Conservation (phyloP, 305 asterid genomes). For the Solanum hybrid region DNA sequence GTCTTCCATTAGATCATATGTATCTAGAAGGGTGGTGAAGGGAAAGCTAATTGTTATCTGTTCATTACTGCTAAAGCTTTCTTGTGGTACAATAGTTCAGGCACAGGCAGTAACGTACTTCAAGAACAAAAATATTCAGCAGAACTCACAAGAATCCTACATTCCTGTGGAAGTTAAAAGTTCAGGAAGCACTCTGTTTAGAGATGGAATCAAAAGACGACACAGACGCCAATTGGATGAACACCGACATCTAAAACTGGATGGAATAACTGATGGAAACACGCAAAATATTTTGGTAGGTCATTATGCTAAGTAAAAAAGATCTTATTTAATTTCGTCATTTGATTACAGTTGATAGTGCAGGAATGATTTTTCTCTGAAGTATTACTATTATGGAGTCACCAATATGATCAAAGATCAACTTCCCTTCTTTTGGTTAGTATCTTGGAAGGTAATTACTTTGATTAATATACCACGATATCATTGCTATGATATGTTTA, state of each 20-base stretch:
- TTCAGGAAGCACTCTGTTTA: conserved; percentile 52
- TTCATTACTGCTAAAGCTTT: conserved; percentile 18
- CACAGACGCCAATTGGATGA: conserved; percentile 44
- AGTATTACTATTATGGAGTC: neutral
- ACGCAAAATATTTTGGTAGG: conserved; percentile 10
- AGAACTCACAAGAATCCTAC: conserved; percentile 15
- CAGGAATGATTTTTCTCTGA: neutral
- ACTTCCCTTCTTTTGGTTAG: neutral
- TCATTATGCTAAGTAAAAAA: neutral
- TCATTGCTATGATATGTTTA: neutral
- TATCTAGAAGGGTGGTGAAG: neutral
- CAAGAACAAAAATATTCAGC: conserved; percentile 34
- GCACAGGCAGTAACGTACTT: conserved; percentile 50
- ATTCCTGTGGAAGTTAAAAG: conserved; percentile 21
- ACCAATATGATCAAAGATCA: neutral
- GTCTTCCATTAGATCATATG: neutral
- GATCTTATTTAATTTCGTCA: neutral
- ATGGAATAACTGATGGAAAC: conserved; percentile 2
- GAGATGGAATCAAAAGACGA: conserved; percentile 48
- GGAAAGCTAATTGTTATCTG: neutral
- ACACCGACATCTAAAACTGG: conserved; percentile 22
- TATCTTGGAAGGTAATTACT: neutral
- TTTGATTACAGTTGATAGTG: neutral
- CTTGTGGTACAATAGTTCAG: conserved; percentile 48
- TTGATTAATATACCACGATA: neutral